Base-by-base conservation (phyloP, 1,139 yeast genomes). In the Suhomyces bribrorum region DNA sequence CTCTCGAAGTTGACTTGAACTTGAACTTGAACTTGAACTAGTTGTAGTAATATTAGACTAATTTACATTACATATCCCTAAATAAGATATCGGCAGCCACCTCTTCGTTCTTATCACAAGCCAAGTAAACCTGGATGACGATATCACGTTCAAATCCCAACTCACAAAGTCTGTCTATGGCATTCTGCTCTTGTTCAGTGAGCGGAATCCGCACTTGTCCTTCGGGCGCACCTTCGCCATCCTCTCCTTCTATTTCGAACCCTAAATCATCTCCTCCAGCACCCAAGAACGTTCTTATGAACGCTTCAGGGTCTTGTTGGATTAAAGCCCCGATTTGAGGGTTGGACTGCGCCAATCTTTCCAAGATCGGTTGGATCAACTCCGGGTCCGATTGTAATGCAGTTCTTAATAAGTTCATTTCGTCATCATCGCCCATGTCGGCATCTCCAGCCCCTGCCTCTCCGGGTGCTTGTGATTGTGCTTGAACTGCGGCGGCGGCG, bases 21-120 rank as follows among this genome's bases (percentile, higher is more conserved):
- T 41, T 8, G 22, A 34, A 8, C 35, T 32, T 32, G 29, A 26
- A 14, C 12, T 8, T 7, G 27, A 7, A 11, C 16, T 26, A 26
- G 14, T 26, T 26, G 7, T 26, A 28, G 15, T 18, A 17, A 30
- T 30, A 5, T 29, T 18, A 34, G 29, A 31, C 41, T 38, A 38
- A 34, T 38, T 34, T 38, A 40, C 38, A 37, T 34, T 59, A 69
- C 65, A 64, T 62, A 61, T 70, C 76, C 57, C 81, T 76, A 59
- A 85, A 86, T 54, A 92, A 73, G 57, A 88, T 80, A 66, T 92
- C 94, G 28, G 97, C 98, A 31, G 98, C 89, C 54, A 88, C 78
- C 69, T 92, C 97, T 67, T 92, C 98, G 65, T 92, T 89, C 70
- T 90, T 92, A 58, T 94, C 98, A 64, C 98, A 92, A 32, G 97